Conservation (phyloP, 768 basidiomycete species). For the Amanita rubescens region DNA sequence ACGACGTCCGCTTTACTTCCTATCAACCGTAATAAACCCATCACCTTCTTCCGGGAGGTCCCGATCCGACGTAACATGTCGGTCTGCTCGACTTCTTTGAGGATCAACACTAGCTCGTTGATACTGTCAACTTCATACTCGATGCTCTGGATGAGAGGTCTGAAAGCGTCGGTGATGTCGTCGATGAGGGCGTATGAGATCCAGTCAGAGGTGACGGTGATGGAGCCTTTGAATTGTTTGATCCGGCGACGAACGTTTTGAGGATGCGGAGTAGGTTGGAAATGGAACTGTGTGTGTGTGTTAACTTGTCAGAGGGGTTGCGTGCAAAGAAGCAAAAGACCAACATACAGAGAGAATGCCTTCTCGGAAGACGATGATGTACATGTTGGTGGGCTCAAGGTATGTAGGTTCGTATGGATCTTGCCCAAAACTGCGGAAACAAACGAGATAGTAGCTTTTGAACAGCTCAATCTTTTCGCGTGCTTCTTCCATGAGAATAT, state of each 20-base stretch:
- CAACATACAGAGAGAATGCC: constrained; percentile 84
- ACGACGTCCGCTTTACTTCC: constrained; percentile 99
- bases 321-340: neutral
- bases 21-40: constrained; percentile 95
- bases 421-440: constrained; percentile 98
- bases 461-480: constrained; percentile 99
- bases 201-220: constrained; percentile 98
- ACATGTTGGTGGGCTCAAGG: constrained; percentile 98
- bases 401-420: constrained; percentile 96
- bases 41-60: constrained; percentile 97
- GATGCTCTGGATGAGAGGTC: constrained; percentile 95
- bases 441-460: constrained; percentile 97
- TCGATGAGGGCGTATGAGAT: constrained; percentile 99
- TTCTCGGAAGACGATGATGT: constrained; percentile 97
- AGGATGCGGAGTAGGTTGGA: constrained; percentile 93
- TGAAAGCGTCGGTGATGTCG: constrained; percentile 99
- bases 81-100: constrained; percentile 93
- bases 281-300: constrained; percentile 94
- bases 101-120: constrained; percentile 93
- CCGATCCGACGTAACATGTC: constrained; percentile 98
- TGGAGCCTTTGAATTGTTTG: constrained; percentile 98
- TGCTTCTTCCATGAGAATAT: constrained; percentile 99
- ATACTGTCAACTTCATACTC: constrained; percentile 99
- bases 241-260: constrained; percentile 97
- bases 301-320: constrained; percentile 1